A percentile compares a stretch with the other conserved stretches of the same genome.
Evolutionary conservation across 2,329 filamentous ascomycete genomes (phyloP).

Genomic region (Aspergillus pseudotamarii): DNA sequence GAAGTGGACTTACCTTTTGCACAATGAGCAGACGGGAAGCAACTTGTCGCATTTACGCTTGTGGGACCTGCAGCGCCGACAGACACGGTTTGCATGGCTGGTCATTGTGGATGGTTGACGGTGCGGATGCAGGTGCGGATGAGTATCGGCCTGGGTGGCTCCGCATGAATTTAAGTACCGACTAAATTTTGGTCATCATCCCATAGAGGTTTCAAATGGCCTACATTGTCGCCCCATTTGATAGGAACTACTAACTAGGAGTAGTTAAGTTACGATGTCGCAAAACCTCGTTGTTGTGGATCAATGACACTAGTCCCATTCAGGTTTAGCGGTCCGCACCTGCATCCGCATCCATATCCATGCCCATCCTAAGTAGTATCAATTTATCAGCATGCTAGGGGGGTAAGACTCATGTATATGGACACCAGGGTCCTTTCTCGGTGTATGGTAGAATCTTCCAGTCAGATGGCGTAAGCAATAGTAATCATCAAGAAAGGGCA

Average conservation of each 20-base stretch:
- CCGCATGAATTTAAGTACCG: too few relatives aligned
- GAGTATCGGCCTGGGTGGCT: too few relatives aligned
- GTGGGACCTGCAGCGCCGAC: background rate
- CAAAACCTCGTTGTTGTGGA: too few relatives aligned
- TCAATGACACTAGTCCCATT: too few relatives aligned
- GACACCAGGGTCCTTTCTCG: background rate
- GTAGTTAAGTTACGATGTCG: too few relatives aligned
- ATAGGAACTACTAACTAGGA: too few relatives aligned
- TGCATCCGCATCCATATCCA: background rate
- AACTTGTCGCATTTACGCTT: conserved; percentile 7
- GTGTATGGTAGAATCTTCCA: background rate
- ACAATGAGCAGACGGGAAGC: background rate
- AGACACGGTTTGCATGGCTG: background rate
- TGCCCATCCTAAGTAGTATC: too few relatives aligned
- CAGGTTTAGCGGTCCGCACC: conserved; percentile 4
- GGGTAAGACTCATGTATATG: background rate
- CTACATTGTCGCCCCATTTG: too few relatives aligned
- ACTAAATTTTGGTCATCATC: too few relatives aligned
- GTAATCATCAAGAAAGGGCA: background rate
- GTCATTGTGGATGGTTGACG: background rate
- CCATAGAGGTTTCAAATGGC: too few relatives aligned
- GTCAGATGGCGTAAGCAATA: background rate
- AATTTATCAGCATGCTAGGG: background rate
- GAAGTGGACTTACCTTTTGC: background rate
- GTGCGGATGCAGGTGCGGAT: background rate